Evolutionary conservation across 1,284 basidiomycete genomes (phyloP).

Genomic region (Ceratorhiza oryzae-sativae): DNA sequence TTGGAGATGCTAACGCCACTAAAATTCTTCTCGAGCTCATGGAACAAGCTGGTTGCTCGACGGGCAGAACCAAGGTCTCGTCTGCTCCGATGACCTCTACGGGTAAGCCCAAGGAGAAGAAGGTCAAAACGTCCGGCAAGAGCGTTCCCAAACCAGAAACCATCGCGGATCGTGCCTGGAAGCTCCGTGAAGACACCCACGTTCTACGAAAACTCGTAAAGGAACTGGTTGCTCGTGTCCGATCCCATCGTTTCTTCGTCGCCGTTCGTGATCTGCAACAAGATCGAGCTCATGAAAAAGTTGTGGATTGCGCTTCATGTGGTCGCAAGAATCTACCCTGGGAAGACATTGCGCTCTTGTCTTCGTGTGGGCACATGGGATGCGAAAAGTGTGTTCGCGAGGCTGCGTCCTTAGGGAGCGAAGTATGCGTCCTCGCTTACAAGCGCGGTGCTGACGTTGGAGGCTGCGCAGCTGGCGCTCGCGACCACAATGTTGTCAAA

Average conservation of each 20-base stretch:
- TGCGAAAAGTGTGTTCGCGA: constrained; percentile 75
- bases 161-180: constrained; percentile 69
- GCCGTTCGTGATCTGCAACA: constrained; percentile 88
- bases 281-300: constrained; percentile 59
- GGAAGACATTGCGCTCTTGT: constrained; percentile 80
- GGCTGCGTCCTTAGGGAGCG: constrained; percentile 66
- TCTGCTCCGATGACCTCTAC: constrained; percentile 31
- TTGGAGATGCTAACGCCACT: constrained; percentile 79
- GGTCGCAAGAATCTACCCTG: constrained; percentile 63
- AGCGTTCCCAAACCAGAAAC: constrained; percentile 28
- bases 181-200: constrained; percentile 85
- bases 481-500: constrained; percentile 79
- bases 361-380: constrained; percentile 89
- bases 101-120: constrained; percentile 44
- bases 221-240: constrained; percentile 86
- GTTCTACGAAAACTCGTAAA: constrained; percentile 82
- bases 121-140: constrained; percentile 50
- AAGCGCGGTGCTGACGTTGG: constrained; percentile 61
- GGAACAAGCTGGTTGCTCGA: constrained; percentile 48
- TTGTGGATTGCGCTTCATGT: constrained; percentile 70
- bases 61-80: constrained; percentile 36
- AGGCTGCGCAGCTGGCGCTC: constrained; percentile 75
- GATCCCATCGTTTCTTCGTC: constrained; percentile 89
- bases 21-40: constrained; percentile 65
- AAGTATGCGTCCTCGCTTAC: constrained; percentile 71